Percentiles rank a stretch among this genome's conserved stretches.
Conservation (phyloP, 2,329 filamentous ascomycete species). For the Lachnellula occidentalis region DNA sequence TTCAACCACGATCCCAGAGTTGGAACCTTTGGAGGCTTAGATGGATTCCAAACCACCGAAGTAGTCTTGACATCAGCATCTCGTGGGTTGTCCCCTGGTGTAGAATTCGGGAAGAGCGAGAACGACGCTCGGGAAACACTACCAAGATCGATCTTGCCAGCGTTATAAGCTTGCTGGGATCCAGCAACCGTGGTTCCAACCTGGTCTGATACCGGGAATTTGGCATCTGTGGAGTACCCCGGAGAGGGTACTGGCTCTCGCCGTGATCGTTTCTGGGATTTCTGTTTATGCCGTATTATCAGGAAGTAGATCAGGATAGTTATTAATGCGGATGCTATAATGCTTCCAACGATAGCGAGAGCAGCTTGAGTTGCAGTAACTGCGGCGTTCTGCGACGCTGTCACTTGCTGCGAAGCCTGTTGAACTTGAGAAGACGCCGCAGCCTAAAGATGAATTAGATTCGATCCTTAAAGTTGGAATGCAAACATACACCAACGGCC, state of each 20-base stretch:
- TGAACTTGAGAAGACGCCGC: conserved; percentile 19
- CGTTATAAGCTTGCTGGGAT: conserved; percentile 10
- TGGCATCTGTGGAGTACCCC: conserved; percentile 15
- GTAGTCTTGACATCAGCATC: conserved; percentile 20
- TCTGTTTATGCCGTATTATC: conserved; percentile 30
- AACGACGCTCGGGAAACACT: conserved; percentile 12
- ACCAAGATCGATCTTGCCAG: conserved; percentile 1
- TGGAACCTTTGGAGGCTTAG: conserved; percentile 22
- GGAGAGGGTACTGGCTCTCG: conserved; percentile 6
- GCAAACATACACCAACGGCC: conserved; percentile 18
- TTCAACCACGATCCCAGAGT: conserved; percentile 23
- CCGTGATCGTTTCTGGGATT: conserved; percentile 8
- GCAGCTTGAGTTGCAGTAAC: conserved; percentile 39
- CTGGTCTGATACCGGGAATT: conserved; percentile 19
- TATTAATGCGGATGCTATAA: conserved; percentile 38
- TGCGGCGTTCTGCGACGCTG: conserved; percentile 33
- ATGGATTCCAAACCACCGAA: conserved; percentile 24
- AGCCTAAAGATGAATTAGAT: conserved; percentile 13
- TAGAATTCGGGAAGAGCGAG: conserved; percentile 12
- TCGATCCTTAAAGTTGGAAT: not conserved
- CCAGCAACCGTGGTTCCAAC: conserved; percentile 13
- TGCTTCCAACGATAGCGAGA: conserved; percentile 38
- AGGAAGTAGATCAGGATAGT: conserved; percentile 35
- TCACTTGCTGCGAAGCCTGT: conserved; percentile 15
- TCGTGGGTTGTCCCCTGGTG: conserved; percentile 1